A percentile compares a stretch with the other conserved stretches of the same genome.
These are phyloP conservation scores for Kwoniella botswanensis DNA, from an alignment of 768 basidiomycete species.

Conservation along the genomic window DNA sequence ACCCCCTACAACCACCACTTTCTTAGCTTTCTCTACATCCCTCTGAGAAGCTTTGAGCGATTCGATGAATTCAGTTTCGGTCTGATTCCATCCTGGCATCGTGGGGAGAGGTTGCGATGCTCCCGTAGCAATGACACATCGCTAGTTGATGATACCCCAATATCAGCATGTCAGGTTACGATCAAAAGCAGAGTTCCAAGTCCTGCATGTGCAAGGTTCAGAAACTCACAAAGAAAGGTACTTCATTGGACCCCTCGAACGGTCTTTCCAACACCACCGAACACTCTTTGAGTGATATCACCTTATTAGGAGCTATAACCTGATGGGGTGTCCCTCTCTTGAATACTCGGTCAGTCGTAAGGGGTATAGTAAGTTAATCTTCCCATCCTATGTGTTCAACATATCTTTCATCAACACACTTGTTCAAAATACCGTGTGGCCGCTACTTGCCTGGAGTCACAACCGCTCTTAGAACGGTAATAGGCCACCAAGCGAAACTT, in stretches of 20 bases:
- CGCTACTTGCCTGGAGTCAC: constrained; percentile 46
- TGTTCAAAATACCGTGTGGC: background rate
- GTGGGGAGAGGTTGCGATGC: constrained; percentile 51
- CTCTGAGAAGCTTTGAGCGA: constrained; percentile 60
- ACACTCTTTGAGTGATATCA: constrained; percentile 43
- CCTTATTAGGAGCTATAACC: constrained; percentile 50
- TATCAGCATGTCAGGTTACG: background rate
- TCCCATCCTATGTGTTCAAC: constrained; percentile 50
- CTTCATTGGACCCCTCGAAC: constrained; percentile 48
- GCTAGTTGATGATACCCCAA: constrained; percentile 24
- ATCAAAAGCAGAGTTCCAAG: background rate
- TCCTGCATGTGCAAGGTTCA: background rate
- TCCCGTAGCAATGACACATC: constrained; percentile 54
- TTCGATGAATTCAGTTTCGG: constrained; percentile 21
- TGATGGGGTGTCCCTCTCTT: constrained; percentile 37
- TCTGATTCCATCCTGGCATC: constrained; percentile 35
- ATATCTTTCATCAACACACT: background rate
- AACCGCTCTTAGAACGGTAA: constrained; percentile 47
- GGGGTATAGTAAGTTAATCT: constrained; percentile 38
- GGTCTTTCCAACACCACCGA: constrained; percentile 51
- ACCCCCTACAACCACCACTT: constrained; percentile 71
- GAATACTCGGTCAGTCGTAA: constrained; percentile 46
- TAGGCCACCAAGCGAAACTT: constrained; percentile 45
- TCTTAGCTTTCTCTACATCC: constrained; percentile 62
- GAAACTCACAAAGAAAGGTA: constrained; percentile 53